phyloP scores from a whole-genome alignment of 345 rosid species.

The Eutrema heterophyllum region DNA sequence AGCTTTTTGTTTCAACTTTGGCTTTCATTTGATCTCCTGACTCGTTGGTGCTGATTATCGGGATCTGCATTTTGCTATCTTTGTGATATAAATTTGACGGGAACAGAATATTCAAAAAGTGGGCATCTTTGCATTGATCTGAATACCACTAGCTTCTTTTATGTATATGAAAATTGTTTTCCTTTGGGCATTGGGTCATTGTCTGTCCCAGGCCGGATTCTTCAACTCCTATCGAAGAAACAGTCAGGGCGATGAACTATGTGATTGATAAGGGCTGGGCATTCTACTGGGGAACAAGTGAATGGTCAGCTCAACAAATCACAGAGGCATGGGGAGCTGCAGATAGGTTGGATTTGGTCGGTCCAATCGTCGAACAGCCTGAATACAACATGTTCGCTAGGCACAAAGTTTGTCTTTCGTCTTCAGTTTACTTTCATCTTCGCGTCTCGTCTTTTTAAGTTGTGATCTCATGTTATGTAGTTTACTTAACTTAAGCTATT shows the following conservation, averaged over 20 bases:
- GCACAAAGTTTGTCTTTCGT: slow-evolving; percentile 56
- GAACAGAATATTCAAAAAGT: background rate
- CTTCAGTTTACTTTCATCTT: background rate
- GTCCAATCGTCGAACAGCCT: slow-evolving; percentile 98
- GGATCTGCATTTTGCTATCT: background rate
- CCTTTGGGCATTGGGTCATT: background rate
- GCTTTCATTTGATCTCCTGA: slow-evolving; percentile 1
- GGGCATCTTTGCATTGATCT: background rate
- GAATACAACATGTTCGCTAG: slow-evolving; percentile 85
- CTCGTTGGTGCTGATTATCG: background rate
- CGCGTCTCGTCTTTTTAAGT: background rate
- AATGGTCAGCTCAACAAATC: slow-evolving; percentile 97
- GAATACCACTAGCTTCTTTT: background rate
- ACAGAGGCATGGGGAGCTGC: slow-evolving; percentile 98
- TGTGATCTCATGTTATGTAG: background rate
- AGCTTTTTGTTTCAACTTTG: background rate
- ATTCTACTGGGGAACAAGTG: slow-evolving; percentile 98
- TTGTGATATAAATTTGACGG: background rate
- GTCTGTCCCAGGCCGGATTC: slow-evolving; percentile 65
- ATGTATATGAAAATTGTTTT: slow-evolving; percentile 4
- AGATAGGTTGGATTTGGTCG: slow-evolving; percentile 74
- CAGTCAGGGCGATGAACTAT: slow-evolving; percentile 92
- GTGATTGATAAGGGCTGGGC: slow-evolving; percentile 99
- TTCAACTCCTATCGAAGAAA: slow-evolving; percentile 89
- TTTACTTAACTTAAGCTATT: background rate